Evolutionary conservation across 257 asterid species (phyloP).

Genomic region (Nicotiana paniculata): DNA sequence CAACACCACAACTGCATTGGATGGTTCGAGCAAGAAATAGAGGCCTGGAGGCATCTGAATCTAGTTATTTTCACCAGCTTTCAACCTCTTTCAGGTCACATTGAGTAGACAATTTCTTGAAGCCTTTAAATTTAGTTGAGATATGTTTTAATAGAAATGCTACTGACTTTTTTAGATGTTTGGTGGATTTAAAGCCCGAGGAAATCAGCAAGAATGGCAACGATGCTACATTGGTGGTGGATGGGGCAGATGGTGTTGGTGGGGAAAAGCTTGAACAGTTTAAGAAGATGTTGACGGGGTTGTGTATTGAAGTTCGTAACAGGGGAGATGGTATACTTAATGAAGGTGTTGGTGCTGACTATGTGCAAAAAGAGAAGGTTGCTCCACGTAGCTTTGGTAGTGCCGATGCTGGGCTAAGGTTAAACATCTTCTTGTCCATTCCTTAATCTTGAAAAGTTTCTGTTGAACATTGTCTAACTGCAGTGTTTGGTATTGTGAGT

Average conservation of each 20-base stretch:
- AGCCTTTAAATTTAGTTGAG: background rate
- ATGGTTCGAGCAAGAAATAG: conserved; percentile 80
- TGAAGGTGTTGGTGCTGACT: conserved; percentile 96
- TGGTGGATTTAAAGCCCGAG: conserved; percentile 64
- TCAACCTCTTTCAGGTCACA: conserved; percentile 67
- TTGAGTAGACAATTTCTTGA: background rate
- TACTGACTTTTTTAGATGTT: conserved; percentile 39
- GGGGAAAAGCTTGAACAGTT: conserved; percentile 68
- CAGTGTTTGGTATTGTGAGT: background rate
- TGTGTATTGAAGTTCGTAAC: conserved; percentile 71
- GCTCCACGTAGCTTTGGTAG: conserved; percentile 70
- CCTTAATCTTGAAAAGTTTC: background rate
- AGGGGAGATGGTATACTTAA: conserved; percentile 74
- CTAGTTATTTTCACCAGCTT: conserved; percentile 55
- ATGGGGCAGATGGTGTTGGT: conserved; percentile 94
- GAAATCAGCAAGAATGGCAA: conserved; percentile 22
- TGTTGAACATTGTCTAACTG: background rate
- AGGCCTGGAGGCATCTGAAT: conserved; percentile 65
- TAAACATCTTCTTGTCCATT: conserved; percentile 19
- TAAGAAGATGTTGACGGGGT: conserved; percentile 38
- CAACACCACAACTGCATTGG: conserved; percentile 98
- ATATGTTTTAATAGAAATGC: background rate
- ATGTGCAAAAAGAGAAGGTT: conserved; percentile 90
- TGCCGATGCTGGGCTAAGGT: conserved; percentile 68
- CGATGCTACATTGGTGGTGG: conserved; percentile 57